Evolutionary conservation across 305 asterid species (phyloP), one percentile per base, ranked within the genome.

Genomic region (Petunia hybrid): DNA sequence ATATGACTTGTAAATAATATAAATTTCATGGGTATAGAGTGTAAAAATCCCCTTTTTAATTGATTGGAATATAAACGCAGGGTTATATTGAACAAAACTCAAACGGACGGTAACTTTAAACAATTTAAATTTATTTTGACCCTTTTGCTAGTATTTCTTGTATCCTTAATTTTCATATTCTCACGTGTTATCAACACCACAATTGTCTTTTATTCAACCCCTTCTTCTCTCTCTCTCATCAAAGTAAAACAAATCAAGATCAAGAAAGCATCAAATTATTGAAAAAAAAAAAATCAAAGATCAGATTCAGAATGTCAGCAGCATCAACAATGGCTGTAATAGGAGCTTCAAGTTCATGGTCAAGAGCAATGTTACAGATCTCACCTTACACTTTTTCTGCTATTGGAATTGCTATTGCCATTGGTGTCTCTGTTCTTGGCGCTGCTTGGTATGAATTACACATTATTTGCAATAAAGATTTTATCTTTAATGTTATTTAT

Each of bases 361-460:
- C 92, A 22, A 94, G 87, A 60, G 99, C 98, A 39, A 46, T 95
- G 90, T 85, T 94, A 76, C 91, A 80, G 87, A 92, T 95, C 91
- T 94, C 97, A 65, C 98, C 98, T 2, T 95, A 95, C 86, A 92
- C 98, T 62, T 95, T 92, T 87, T 80, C 97, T 80, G 94, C 99
- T 89, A 78, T 95, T 39, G 99, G 99, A 81, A 95, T 95, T 75
- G 97, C 99, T 39, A 74, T 95, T 76, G 89, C 99, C 13, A 92
- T 94, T 80, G 99, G 99, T 43, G 99, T 94, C 80, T 95, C 99
- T n/a, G 98, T 95, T 80, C 97, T 95, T 87, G 99, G 99, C 76
- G 98, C 99, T 42, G 97, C 97, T 59, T 95, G 97, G 98, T 95
- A 88, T 41, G 70, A 8, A 22, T 4, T 39, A 63, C 1, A 46